Base-by-base conservation (phyloP, 345 rosid species). In the Nasturtium officinale region DNA sequence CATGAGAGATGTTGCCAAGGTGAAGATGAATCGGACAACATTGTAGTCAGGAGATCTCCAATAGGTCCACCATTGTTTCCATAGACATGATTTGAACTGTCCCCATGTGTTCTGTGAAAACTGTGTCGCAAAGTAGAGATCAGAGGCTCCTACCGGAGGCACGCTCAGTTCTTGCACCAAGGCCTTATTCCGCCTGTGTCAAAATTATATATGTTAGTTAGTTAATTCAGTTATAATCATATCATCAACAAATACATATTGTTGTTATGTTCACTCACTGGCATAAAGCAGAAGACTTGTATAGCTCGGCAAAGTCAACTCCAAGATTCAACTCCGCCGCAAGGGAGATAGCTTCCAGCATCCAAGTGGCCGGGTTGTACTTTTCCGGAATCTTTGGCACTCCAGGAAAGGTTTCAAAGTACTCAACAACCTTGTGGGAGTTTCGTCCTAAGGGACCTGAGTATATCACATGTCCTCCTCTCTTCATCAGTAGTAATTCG, bases 321-420 rank as follows among this genome's bases (percentile, higher is more conserved):
- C 85, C 85, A 11, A 91, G 91, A 48, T 86, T 78, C 3, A 82
- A 52, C 82, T 91, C 97, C 4, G 87, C 89, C 11, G 97, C 90
- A 5, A 80, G 58, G 7, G 96, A 87, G 81, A 91, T 91, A 67
- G 85, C 97, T 87, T 91, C 96, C 3, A 89, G 83, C 96, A 89
- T 89, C 96, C 96, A 89, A 28, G 96, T 89, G 26, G 97, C 96
- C 0, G 96, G 97, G 65, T 89, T 91, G 77, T 86, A 84, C 72
- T 85, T 87, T 0, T 86, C 91, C 8, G 86, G 87, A 37, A 91
- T 91, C 75, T 84, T 89, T 18, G 89, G 86, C 2, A 85, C 85
- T 71, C 91, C 96, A 1, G 89, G 92, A 37, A 89, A 78, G 16
- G 86, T 74, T 90, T 89, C 93, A 52, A 85, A 91, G 82, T 87